phyloP scores from a whole-genome alignment of 768 basidiomycete genomes.

The Termitomyces sp. region DNA sequence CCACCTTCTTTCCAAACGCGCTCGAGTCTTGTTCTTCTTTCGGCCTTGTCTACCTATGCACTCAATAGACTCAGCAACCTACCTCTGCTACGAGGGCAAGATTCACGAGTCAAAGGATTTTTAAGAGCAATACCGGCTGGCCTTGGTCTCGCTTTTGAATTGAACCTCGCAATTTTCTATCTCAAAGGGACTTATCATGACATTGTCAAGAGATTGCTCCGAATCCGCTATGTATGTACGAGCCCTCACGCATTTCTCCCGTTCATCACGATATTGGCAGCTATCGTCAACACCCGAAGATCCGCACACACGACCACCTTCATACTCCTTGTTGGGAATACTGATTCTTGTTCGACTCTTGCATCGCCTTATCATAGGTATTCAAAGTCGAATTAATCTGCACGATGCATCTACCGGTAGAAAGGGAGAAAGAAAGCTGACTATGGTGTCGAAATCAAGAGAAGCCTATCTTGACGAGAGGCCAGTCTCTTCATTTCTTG shows the following conservation, averaged over 20 bases:
- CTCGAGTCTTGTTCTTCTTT: conserved; percentile 55
- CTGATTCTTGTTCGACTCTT: conserved; percentile 60
- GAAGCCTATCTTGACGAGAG: conserved; percentile 54
- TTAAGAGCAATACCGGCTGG: conserved; percentile 38
- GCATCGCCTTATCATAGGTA: conserved; percentile 48
- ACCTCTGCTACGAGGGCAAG: conserved; percentile 27
- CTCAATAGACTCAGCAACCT: conserved; percentile 42
- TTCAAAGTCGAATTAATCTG: conserved; percentile 24
- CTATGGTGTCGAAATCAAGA: conserved; percentile 15
- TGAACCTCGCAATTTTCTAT: conserved; percentile 81
- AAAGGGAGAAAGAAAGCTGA: conserved; percentile 29
- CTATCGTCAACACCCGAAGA: conserved; percentile 68
- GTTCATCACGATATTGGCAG: conserved; percentile 28
- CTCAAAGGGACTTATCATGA: conserved; percentile 77
- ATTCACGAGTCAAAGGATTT: conserved; percentile 27
- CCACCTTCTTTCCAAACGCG: conserved; percentile 44
- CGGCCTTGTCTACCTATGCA: conserved; percentile 59
- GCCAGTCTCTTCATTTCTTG: conserved; percentile 53
- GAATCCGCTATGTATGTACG: conserved; percentile 57
- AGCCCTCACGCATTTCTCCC: neutral
- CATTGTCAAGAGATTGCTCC: conserved; percentile 57
- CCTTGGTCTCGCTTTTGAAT: conserved; percentile 55
- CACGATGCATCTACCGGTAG: conserved; percentile 5
- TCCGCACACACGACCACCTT: conserved; percentile 70
- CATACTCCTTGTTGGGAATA: conserved; percentile 81